These are phyloP conservation scores for Nakazawaea wickerhamii DNA, from an alignment of 805 yeast genomes.

Conservation along the genomic window DNA sequence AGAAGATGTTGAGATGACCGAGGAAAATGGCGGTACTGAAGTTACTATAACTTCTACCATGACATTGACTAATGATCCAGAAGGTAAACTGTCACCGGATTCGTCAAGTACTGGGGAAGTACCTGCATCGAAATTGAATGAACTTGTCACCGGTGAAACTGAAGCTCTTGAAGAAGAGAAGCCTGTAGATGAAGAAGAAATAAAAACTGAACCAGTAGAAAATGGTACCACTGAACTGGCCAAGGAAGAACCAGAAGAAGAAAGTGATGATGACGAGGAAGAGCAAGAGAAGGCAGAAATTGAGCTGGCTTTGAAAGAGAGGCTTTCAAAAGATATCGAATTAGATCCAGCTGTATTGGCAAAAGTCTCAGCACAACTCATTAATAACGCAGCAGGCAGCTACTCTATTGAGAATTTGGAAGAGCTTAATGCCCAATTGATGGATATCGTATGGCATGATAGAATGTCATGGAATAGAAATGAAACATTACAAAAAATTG, in stretches of 20 bases:
- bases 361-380: constrained; percentile 27
- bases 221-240: constrained; percentile 13
- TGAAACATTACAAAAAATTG: constrained; percentile 29
- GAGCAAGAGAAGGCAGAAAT: constrained; percentile 18
- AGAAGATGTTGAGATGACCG: background rate
- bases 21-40: constrained; percentile 4
- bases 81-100: background rate
- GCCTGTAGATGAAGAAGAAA: constrained; percentile 7
- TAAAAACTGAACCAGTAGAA: constrained; percentile 17
- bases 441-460: constrained; percentile 70
- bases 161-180: background rate
- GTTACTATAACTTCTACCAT: background rate
- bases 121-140: too few species aligned
- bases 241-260: constrained; percentile 18
- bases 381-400: constrained; percentile 20
- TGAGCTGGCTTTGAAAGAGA: constrained; percentile 13
- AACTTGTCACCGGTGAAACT: too few species aligned
- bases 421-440: constrained; percentile 58
- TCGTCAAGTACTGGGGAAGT: background rate
- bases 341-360: constrained; percentile 29
- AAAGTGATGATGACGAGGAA: constrained; percentile 12
- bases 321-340: constrained; percentile 16
- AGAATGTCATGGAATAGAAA: constrained; percentile 44
- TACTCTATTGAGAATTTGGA: constrained; percentile 52
- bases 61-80: background rate